phyloP scores from a whole-genome alignment of 140 eudicot species.

The Senecio squalidus region DNA sequence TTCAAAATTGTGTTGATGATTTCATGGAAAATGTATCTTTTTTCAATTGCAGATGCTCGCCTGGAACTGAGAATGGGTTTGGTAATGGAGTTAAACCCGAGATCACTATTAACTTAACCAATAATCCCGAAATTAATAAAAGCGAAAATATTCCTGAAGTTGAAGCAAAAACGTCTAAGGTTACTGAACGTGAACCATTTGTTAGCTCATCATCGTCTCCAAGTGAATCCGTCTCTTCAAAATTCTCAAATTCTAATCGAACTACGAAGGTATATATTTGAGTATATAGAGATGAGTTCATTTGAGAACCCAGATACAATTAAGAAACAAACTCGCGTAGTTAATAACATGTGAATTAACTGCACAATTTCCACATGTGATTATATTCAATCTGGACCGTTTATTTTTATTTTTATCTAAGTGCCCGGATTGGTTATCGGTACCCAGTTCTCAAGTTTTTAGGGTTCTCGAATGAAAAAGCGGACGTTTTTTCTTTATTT shows the following conservation, averaged over 20 bases:
- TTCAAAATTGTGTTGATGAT: neutral
- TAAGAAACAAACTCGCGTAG: too few species aligned
- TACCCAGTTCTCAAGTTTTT: too few species aligned
- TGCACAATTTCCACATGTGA: too few species aligned
- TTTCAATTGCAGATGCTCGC: slow-evolving; percentile 35
- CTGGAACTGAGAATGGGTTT: slow-evolving; percentile 34
- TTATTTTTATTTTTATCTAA: too few species aligned
- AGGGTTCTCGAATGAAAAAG: too few species aligned
- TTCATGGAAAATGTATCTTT: too few species aligned
- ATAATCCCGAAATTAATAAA: slow-evolving; percentile 24
- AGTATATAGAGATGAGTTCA: slow-evolving; percentile 6
- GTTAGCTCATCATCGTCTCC: slow-evolving; percentile 37
- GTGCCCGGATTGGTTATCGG: too few species aligned
- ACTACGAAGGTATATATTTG: slow-evolving; percentile 54
- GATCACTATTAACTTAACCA: slow-evolving; percentile 1
- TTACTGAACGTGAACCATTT: too few species aligned
- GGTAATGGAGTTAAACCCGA: slow-evolving; percentile 27
- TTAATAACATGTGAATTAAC: too few species aligned
- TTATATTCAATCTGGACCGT: neutral
- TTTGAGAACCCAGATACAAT: too few species aligned
- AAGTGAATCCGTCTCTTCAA: slow-evolving; percentile 33
- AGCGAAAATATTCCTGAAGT: neutral
- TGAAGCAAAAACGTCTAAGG: neutral
- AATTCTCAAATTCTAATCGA: slow-evolving; percentile 37
- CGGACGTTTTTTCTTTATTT: too few species aligned